Evolutionary conservation across 345 rosid genomes (phyloP).

Genomic region (Reutealis trisperma): DNA sequence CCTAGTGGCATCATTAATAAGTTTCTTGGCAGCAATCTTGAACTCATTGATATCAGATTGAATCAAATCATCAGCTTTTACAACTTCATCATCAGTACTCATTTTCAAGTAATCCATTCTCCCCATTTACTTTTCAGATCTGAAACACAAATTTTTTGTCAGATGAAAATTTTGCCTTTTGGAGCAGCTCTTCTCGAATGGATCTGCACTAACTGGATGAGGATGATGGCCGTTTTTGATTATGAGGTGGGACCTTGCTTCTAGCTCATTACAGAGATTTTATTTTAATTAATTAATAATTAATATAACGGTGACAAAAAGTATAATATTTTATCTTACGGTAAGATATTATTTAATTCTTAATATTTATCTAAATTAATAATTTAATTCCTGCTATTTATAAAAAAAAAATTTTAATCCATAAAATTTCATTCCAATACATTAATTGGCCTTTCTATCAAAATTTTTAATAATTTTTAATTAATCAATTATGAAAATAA

Average conservation of each 20-base stretch:
- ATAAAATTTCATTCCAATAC: too few relatives aligned
- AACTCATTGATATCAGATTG: constrained; percentile 64
- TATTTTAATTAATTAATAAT: background rate
- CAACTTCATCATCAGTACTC: constrained; percentile 46
- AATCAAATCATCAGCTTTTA: constrained; percentile 44
- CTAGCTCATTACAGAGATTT: background rate
- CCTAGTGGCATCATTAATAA: constrained; percentile 49
- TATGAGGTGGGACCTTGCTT: background rate
- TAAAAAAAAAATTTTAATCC: too few relatives aligned
- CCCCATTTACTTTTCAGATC: constrained; percentile 42
- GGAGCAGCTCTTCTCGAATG: too few relatives aligned
- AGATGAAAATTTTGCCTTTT: background rate
- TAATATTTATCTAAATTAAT: too few relatives aligned
- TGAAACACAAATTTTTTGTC: background rate
- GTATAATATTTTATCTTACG: background rate
- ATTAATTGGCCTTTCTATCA: too few relatives aligned
- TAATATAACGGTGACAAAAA: background rate
- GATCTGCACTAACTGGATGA: background rate
- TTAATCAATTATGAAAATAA: too few relatives aligned
- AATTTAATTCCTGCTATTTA: too few relatives aligned
- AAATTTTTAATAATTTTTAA: too few relatives aligned
- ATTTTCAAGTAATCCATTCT: constrained; percentile 62
- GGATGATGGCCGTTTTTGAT: background rate
- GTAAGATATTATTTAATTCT: too few relatives aligned
- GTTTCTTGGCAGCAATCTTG: constrained; percentile 52